A percentile compares a stretch with the other conserved stretches of the same genome.
Conservation (phyloP, 2,329 filamentous ascomycete species). For the Xylariaceae sp. region DNA sequence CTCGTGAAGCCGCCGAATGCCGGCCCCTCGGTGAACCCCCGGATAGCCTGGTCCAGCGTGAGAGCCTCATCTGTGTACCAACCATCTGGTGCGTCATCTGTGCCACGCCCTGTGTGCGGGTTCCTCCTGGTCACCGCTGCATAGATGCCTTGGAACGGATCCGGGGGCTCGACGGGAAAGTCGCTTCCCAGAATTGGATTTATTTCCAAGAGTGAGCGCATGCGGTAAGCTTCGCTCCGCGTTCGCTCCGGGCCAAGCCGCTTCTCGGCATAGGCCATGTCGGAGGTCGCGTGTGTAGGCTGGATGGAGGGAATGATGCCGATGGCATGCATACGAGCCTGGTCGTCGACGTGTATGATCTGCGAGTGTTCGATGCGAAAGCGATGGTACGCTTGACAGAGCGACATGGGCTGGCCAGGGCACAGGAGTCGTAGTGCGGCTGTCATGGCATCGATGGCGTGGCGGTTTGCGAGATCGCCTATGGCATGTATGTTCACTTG, state of each 20-base stretch:
- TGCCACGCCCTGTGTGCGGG: conserved; percentile 50
- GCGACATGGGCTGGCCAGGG: conserved; percentile 34
- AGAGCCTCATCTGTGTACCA: conserved; percentile 60
- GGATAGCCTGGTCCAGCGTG: conserved; percentile 53
- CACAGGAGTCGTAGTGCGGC: conserved; percentile 52
- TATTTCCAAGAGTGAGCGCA: conserved; percentile 55
- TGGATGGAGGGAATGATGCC: conserved; percentile 66
- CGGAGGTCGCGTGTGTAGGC: conserved; percentile 67
- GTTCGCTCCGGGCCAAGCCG: conserved; percentile 56
- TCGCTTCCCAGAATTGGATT: conserved; percentile 61
- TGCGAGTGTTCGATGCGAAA: conserved; percentile 69
- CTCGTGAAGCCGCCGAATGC: conserved; percentile 58
- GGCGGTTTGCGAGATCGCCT: conserved; percentile 63
- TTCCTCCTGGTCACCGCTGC: conserved; percentile 60
- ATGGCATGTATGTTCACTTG: conserved; percentile 73
- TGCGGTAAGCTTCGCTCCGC: conserved; percentile 57
- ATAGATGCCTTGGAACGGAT: conserved; percentile 65
- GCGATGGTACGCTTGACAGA: conserved; percentile 51
- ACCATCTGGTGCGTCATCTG: conserved; percentile 40
- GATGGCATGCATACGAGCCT: conserved; percentile 51
- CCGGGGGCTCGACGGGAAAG: conserved; percentile 67
- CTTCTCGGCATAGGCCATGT: conserved; percentile 62
- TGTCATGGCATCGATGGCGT: conserved; percentile 60
- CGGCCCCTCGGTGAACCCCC: conserved; percentile 57
- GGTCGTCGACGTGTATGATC: conserved; percentile 64